Evolutionary conservation across 2,329 filamentous ascomycete genomes (phyloP), one percentile per base, ranked within the genome.

Genomic region (Scytalidium lignicola): DNA sequence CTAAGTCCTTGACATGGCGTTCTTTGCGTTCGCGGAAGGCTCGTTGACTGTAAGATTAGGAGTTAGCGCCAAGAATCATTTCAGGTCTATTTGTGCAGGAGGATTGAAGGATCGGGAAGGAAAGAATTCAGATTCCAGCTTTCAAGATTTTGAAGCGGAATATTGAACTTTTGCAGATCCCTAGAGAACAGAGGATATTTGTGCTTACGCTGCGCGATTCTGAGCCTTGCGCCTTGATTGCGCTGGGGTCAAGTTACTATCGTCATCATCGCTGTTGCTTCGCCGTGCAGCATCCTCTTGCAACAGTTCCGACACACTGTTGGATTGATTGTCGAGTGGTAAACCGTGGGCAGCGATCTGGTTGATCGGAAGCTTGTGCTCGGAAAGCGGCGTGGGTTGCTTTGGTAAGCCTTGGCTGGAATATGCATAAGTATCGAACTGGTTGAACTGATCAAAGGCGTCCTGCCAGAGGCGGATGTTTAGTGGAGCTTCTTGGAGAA

Each of bases 1-100:
- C 91, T 20, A 97, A 83, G 53, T 97, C 90, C 66, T 91, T 91
- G 54, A 97, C 90, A 63, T 95, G 91, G 50, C 85, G 86, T 67
- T 97, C 92, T 69, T 97, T 97, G 58, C 92, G 86, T 69, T 97
- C 92, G 52, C 92, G 89, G 68, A 97, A 97, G 26, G 93, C 92
- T 60, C 92, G 86, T 76, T 97, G 93, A 43, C 92, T 96, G 49
- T 40, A 39, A 41, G 23, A 23, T 26, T 47, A 42, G 17, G 19
- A 28, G 17, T 42, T 10, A 47, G n/a, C 1, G 19, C 8, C 21
- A 41, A n/a, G n/a, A n/a, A n/a, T n/a, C n/a, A n/a, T n/a, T n/a
- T n/a, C n/a, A n/a, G n/a, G n/a, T n/a, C n/a, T n/a, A n/a, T n/a
- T n/a, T n/a, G n/a, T n/a, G n/a, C n/a, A 28, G 26, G 26, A 28